Percentiles rank a stretch among this genome's conserved stretches.
These are phyloP conservation scores for Saksenaea vasiformis DNA, from an alignment of 371 early-diverging fungal species.

Conservation along the genomic window DNA sequence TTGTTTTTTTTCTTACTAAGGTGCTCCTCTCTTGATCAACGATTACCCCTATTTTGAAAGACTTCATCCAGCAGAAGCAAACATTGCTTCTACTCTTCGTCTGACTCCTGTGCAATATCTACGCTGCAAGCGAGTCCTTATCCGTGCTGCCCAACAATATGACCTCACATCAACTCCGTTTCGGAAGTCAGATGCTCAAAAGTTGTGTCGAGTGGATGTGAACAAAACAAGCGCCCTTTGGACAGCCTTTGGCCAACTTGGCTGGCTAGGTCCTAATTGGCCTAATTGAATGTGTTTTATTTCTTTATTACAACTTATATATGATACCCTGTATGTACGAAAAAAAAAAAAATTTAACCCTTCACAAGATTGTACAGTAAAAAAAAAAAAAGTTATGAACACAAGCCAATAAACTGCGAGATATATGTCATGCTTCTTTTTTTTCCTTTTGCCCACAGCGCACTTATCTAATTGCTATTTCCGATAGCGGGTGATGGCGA, in stretches of 20 bases:
- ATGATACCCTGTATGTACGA: constrained; percentile 1
- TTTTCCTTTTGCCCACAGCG: not conserved
- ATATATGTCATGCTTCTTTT: not conserved
- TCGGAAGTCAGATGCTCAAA: constrained; percentile 73
- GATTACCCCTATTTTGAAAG: constrained; percentile 37
- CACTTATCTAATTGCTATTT: not conserved
- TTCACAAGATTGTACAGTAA: constrained; percentile 5
- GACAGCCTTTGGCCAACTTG: constrained; percentile 62
- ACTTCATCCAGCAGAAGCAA: constrained; percentile 55
- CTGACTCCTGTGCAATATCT: constrained; percentile 65
- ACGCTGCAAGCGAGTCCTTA: constrained; percentile 60
- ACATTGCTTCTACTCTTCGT: constrained; percentile 62
- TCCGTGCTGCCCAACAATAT: constrained; percentile 51
- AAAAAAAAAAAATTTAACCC: constrained; percentile 3
- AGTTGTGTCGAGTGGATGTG: constrained; percentile 70
- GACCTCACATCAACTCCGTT: constrained; percentile 41
- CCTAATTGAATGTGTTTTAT: constrained; percentile 9
- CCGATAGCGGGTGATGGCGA: not conserved
- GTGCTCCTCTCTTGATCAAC: constrained; percentile 43
- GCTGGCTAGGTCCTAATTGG: constrained; percentile 46
- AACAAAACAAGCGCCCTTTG: constrained; percentile 74
- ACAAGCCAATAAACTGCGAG: constrained; percentile 3
- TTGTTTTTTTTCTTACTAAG: constrained; percentile 14
- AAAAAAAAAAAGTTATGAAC: constrained; percentile 2
- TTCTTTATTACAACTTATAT: not conserved